Percentiles rank a stretch among this genome's conserved stretches.
These are phyloP conservation scores for Colletotrichum magnum DNA, from an alignment of 2,329 filamentous ascomycete species.

Conservation along the genomic window DNA sequence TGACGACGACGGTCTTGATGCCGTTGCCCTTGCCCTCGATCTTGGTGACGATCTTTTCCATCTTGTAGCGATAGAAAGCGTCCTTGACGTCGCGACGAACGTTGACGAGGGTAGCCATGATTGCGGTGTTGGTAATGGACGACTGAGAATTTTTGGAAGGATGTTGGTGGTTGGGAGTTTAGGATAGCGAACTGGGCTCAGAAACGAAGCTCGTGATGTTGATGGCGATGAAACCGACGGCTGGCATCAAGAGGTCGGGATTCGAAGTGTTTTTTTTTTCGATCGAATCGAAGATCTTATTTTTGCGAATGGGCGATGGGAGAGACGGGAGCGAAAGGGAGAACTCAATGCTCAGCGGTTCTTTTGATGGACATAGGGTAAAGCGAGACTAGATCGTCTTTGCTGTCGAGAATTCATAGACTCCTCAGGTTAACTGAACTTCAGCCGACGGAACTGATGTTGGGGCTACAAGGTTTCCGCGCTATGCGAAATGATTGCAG, in stretches of 20 bases:
- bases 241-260: slow-evolving; percentile 37
- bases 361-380: slow-evolving; percentile 70
- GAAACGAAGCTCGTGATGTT: slow-evolving; percentile 45
- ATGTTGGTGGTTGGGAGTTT: slow-evolving; percentile 28
- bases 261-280: not conserved
- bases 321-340: slow-evolving; percentile 50
- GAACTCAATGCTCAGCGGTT: slow-evolving; percentile 69
- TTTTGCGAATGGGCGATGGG: not conserved
- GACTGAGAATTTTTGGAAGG: slow-evolving; percentile 24
- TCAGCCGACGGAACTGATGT: slow-evolving; percentile 96
- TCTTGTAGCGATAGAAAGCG: slow-evolving; percentile 99
- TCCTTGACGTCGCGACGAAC: slow-evolving; percentile 98
- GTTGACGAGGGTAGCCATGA: slow-evolving; percentile 93
- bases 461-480: slow-evolving; percentile 92
- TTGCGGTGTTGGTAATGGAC: slow-evolving; percentile 63
- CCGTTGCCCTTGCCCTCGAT: slow-evolving; percentile 99
- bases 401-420: slow-evolving; percentile 72
- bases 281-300: slow-evolving; percentile 19
- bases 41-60: slow-evolving; percentile 98
- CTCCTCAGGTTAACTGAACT: slow-evolving; percentile 58
- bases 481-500: slow-evolving; percentile 97
- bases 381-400: slow-evolving; percentile 61
- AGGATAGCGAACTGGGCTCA: slow-evolving; percentile 29
- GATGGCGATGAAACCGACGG: slow-evolving; percentile 29
- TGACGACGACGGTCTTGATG: slow-evolving; percentile 98